Evolutionary conservation across 2,329 filamentous ascomycete species (phyloP).

Genomic region (Bipolaris cookei): DNA sequence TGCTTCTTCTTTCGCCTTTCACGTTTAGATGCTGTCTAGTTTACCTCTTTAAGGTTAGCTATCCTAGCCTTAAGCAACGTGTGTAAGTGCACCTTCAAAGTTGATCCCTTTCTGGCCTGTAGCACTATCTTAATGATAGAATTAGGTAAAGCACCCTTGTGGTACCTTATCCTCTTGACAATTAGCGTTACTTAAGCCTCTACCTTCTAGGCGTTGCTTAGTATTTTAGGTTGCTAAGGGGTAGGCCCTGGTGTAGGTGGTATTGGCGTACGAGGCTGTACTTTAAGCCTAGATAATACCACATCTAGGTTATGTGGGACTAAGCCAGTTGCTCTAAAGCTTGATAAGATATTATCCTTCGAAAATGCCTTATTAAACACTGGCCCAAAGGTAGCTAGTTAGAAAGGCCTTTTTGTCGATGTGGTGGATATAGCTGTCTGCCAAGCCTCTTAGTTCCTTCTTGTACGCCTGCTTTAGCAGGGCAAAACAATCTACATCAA

Average conservation of each 20-base stretch:
- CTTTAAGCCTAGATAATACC: too few relatives aligned
- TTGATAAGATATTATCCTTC: conserved; percentile 12
- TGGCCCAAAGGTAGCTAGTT: not conserved
- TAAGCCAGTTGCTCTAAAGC: too few relatives aligned
- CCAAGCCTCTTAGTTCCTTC: not conserved
- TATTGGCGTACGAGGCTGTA: not conserved
- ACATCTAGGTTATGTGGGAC: too few relatives aligned
- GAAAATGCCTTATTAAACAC: not conserved
- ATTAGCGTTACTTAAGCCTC: not conserved
- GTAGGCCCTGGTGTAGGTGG: not conserved
- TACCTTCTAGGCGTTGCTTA: not conserved
- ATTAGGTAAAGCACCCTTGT: not conserved
- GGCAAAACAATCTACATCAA: not conserved
- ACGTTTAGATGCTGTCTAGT: not conserved
- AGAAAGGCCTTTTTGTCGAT: not conserved
- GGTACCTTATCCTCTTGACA: not conserved
- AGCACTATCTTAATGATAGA: conserved; percentile 1
- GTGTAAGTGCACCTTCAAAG: not conserved
- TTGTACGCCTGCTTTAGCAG: conserved; percentile 16
- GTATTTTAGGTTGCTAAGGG: not conserved
- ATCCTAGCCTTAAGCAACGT: conserved; percentile 2
- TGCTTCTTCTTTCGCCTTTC: not conserved
- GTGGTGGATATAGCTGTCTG: not conserved
- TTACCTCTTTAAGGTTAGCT: conserved; percentile 2
- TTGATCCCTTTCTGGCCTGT: not conserved